Evolutionary conservation across 2,329 filamentous ascomycete species (phyloP).

Genomic region (Venturia nashicola): DNA sequence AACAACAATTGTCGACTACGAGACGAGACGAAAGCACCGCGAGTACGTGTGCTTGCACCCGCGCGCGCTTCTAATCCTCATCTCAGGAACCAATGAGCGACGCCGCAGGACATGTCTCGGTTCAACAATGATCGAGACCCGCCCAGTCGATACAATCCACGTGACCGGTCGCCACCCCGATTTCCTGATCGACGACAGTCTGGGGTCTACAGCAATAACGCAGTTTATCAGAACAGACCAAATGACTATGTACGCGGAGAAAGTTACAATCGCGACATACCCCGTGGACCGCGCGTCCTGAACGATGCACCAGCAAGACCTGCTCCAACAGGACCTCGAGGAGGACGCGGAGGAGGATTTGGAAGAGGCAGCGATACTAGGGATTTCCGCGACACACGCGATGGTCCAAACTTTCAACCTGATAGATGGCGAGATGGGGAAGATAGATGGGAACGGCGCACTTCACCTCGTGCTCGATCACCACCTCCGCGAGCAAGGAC

Average conservation of each 20-base stretch:
- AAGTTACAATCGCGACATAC: conserved; percentile 5
- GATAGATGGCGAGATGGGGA: conserved; percentile 6
- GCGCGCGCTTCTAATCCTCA: not conserved
- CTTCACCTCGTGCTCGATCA: conserved; percentile 1
- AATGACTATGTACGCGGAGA: not conserved
- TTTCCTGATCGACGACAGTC: conserved; percentile 4
- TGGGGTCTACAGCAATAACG: not conserved
- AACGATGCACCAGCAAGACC: not conserved
- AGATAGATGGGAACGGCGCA: conserved; percentile 2
- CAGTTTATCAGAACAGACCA: not conserved
- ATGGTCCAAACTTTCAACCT: not conserved
- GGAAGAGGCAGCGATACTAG: not conserved
- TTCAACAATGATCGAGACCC: conserved; percentile 4
- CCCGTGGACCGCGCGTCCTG: conserved; percentile 4
- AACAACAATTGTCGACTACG: not conserved
- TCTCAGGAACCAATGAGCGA: not conserved
- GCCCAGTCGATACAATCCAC: conserved; percentile 2
- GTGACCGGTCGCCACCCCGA: not conserved
- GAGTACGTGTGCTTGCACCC: not conserved
- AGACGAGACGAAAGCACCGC: not conserved
- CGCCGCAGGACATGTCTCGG: not conserved
- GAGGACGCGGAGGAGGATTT: conserved; percentile 6
- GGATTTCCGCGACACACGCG: conserved; percentile 1
- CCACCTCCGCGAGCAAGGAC: conserved; percentile 51
- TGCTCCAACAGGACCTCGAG: conserved; percentile 2